phyloP scores from a whole-genome alignment of 129 eudicot species.

The Oenanthe sinensis region DNA sequence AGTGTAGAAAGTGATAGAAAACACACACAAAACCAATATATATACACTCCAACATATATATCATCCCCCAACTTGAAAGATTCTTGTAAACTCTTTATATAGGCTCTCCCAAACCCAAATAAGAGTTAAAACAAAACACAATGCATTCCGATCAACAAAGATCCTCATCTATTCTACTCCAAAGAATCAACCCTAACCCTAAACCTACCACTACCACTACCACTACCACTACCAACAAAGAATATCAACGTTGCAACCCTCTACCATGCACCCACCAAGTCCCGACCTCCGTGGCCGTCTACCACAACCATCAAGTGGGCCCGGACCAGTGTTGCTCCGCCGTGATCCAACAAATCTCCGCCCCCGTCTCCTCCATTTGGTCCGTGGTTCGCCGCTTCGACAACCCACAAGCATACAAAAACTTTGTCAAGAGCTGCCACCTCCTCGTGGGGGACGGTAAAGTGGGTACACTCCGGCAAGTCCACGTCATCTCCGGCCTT shows the following conservation, averaged over 20 bases:
- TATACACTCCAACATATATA: conserved; percentile 7
- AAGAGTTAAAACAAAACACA: not conserved
- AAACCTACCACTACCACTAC: not conserved
- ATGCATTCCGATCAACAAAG: conserved; percentile 50
- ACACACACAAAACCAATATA: not conserved
- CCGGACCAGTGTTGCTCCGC: conserved; percentile 27
- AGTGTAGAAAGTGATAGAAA: not conserved
- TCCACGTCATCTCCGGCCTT: conserved; percentile 24
- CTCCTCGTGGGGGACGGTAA: conserved; percentile 18
- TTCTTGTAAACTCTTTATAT: not conserved
- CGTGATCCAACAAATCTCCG: conserved; percentile 22
- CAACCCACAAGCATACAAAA: conserved; percentile 28
- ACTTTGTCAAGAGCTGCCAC: conserved; percentile 31
- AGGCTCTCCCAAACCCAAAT: not conserved
- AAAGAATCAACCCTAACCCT: conserved; percentile 22
- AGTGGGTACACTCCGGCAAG: conserved; percentile 25
- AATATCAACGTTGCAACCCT: conserved; percentile 1
- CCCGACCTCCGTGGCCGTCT: conserved; percentile 16
- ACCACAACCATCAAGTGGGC: conserved; percentile 21
- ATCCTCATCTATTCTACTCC: conserved; percentile 47
- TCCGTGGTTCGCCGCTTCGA: conserved; percentile 13
- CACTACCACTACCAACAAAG: conserved; percentile 10
- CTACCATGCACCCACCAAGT: conserved; percentile 11
- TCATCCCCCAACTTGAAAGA: conserved; percentile 2
- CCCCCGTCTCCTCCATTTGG: conserved; percentile 30